Percentiles rank a stretch among this genome's conserved stretches.
Conservation (phyloP, 805 yeast species). For the Starmerella floris region DNA sequence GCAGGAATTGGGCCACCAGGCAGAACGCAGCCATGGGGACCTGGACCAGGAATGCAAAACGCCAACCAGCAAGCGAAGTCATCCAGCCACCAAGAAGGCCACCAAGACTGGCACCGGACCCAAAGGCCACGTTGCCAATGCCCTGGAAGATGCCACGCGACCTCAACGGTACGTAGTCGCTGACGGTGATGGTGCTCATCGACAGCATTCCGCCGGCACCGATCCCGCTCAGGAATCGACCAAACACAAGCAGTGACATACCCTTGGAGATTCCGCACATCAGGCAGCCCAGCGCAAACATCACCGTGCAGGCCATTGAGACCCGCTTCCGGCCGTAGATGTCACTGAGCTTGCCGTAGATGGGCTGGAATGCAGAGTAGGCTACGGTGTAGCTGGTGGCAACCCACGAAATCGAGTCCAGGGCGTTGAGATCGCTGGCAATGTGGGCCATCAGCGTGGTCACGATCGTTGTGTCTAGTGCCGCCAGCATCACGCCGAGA, state of each 20-base stretch:
- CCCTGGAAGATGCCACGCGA: constrained; percentile 78
- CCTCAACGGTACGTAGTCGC: constrained; percentile 64
- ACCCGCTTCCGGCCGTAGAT: constrained; percentile 34
- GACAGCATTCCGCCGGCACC: constrained; percentile 87
- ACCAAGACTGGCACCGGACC: constrained; percentile 63
- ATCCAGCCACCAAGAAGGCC: constrained; percentile 46
- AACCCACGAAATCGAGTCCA: constrained; percentile 48
- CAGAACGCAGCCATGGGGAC: constrained; percentile 31
- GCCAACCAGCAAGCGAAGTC: constrained; percentile 48
- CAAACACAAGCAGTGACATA: constrained; percentile 50
- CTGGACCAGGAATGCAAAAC: constrained; percentile 34
- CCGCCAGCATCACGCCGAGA: constrained; percentile 34
- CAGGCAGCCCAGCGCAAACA: constrained; percentile 37
- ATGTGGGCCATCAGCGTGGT: constrained; percentile 46
- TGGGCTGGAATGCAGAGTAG: constrained; percentile 59
- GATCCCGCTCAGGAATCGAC: constrained; percentile 68
- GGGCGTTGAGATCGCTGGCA: constrained; percentile 44
- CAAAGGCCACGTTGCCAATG: constrained; percentile 59
- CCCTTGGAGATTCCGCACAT: constrained; percentile 40
- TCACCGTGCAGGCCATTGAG: constrained; percentile 31
- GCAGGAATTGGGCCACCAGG: constrained; percentile 11
- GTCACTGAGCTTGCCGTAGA: constrained; percentile 59
- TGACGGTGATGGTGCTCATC: constrained; percentile 57
- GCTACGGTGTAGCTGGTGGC: constrained; percentile 60
- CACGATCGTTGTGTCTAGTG: constrained; percentile 48